Conservation (phyloP, 164 flowering plant genomes). For the Kalanchoe fedtschenkoi region DNA sequence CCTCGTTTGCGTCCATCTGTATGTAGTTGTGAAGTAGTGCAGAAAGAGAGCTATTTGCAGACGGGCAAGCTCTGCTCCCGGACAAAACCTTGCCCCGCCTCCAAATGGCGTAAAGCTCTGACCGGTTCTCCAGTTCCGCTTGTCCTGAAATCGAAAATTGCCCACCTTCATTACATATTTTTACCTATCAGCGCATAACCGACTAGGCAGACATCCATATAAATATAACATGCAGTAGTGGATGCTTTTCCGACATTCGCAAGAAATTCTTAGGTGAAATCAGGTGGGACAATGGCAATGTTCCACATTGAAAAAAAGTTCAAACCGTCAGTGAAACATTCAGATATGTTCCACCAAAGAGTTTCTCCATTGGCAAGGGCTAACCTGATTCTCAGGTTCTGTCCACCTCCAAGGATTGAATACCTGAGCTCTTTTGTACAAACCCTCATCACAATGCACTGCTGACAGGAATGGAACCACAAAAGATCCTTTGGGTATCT, state of each 20-base stretch:
- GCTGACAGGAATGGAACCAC: constrained; percentile 93
- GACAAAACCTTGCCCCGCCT: constrained; percentile 78
- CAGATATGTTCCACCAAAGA: too few species aligned
- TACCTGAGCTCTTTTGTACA: constrained; percentile 33
- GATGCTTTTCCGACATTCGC: too few species aligned
- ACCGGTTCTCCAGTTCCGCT: constrained; percentile 71
- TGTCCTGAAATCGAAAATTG: constrained; percentile 30
- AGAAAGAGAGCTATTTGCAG: constrained; percentile 80
- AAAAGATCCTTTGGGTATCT: constrained; percentile 77
- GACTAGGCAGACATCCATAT: too few species aligned
- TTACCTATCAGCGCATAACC: too few species aligned
- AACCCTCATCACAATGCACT: constrained; percentile 59
- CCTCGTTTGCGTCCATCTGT: constrained; percentile 64
- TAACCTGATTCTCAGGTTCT: constrained; percentile 65
- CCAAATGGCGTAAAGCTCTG: constrained; percentile 67
- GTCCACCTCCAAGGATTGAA: constrained; percentile 96
- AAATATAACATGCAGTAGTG: too few species aligned
- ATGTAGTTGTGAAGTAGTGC: constrained; percentile 50
- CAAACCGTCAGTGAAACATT: too few species aligned
- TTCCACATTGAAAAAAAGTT: too few species aligned
- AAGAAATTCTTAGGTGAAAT: too few species aligned
- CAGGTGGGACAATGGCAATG: too few species aligned
- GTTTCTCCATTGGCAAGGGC: background rate
- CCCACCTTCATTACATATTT: too few species aligned
- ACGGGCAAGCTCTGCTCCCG: constrained; percentile 82